Base-by-base conservation (phyloP, 1,139 yeast species). In the Candida mesenterica region DNA sequence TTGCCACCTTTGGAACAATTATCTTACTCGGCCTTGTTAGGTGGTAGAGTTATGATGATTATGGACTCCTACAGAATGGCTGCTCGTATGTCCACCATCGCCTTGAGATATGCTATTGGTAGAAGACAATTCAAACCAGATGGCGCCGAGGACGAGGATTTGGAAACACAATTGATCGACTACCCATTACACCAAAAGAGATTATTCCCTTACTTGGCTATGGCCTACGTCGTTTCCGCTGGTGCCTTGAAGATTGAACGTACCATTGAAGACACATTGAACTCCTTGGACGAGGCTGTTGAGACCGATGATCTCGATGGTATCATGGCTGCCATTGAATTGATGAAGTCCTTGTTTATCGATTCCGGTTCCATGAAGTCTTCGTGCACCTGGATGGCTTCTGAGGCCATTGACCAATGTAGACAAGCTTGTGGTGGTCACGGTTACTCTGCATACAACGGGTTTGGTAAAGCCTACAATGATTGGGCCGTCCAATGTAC, bases 391-490 rank as follows among this genome's bases (percentile, higher is more conserved):
- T 70, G 76, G 76, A 60, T 68, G 49, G 68, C 73, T 36, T 68
- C 72, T 38, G 68, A 63, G 42, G 62, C 62, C 39, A 70, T 70
- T 46, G 74, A 69, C 49, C 62, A 70, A 50, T 59, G 69, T 51
- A 66, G 76, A 63, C 76, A 70, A 55, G 59, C 75, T 15, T 70
- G 76, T 59, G 76, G 76, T 59, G 76, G 76, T 41, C 76, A 69
- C 50, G 76, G 76, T 42, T 70, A 70, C 58, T 69, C 75, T 16
- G 47, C 71, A 25, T 70, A 70, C 58, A 55, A 61, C 43, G 75
- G 75, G 32, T 70, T 70, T 43, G 76, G 75, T 43, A 68, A 59
- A 52, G 71, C 74, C 25, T 69, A 57, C 56, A 64, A 64, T 44
- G 76, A 70, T 53, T 70, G 73, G 68, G 75, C 66, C 32, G 76